Evolutionary conservation across 2,329 filamentous ascomycete species (phyloP), one percentile per base, ranked within the genome.

Genomic region (Whalleya microplaca): DNA sequence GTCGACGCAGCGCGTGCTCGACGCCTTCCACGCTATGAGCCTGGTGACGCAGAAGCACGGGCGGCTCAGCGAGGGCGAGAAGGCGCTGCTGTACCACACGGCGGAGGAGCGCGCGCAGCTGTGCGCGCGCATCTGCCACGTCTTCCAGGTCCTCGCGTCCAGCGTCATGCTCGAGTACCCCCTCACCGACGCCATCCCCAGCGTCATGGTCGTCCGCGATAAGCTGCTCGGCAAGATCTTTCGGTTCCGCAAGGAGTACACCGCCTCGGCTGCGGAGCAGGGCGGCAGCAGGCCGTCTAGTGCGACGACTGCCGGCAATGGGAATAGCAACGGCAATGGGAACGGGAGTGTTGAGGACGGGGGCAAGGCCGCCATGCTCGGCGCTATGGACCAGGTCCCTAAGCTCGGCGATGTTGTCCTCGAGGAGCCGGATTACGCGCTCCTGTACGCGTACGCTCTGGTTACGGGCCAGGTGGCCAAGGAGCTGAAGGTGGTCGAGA

Each of bases 1-100:
- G 20, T 88, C 88, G 9, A 96, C 93, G 1, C 88, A 89, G 60
- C 87, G 89, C 50, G 91, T 97, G 75, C 85, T 98, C 3, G 93
- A 97, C 73, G 89, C 91, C 40, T 97, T 99, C 73, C 93, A 98
- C 69, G 92, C 93, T 49, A 96, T 99, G 91, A 96, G 94, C 61
- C 85, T 97, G 10, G 88, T 97, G 60, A 92, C 96, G 40, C 83
- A 90, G 69, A 94, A 93, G 68, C 90, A 94, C 56, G 79, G 88
- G 10, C 83, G 84, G 40, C 84, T 91, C 1, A 92, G 87, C 2
- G 84, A 88, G 21, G 93, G 94, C 3, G 94, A 98, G 75, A 86
- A 88, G 53, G 87, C 89, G 8, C 82, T 98, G 40, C 78, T 99
- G 40, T 82, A 84, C 60, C 92, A 90, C 71, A 98, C 95, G 1